Base-by-base conservation (phyloP, 78 protist species). In the Dictyostelium firmibasis region DNA sequence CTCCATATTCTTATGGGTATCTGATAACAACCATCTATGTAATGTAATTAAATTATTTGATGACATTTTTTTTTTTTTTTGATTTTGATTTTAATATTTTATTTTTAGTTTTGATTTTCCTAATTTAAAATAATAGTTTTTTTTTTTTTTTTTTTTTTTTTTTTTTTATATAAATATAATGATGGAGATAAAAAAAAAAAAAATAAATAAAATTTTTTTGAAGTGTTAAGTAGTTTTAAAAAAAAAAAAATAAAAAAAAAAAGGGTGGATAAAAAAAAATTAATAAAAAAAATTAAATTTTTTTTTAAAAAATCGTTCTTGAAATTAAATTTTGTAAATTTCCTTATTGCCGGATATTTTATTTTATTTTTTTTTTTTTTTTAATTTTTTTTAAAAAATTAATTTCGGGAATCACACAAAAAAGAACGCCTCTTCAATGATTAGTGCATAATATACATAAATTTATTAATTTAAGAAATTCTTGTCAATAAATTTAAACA, bases 1-100 rank as follows among this genome's bases (percentile, higher is more conserved):
- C 10, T 20, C 53, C 18, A 33, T 50, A 74, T 64, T 23, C 16
- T 78, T 64, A 35, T 69, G 57, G 25, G 84, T 72, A 9, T 81
- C 94, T 31, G 84, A 62, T 67, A 89, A 50, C 29, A 89, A 79
- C 94, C 94, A 89, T 69, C 85, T 81, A 35, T 57, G 82, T 35
- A 89, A 81, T 44, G 94, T 89, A 23, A 81, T 89, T 43, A 81
- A 75, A 81, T 89, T 89, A 23, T 64, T 60, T 20, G 33, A 33
- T 79, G 81, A 79, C 93, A 87, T 87, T 87, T 16, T 87, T 11
- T 53, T 25, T 75, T 1, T n/a, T 25, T 3, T 78, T 9, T 20
- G 36, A 33, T 75, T 25, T 3, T 41, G 3, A 9, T 72, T 74
- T 1, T 77, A 23, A 4, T 29, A n/a, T 20, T 77, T 77, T 41